These are phyloP conservation scores for Bathelium albidoporum DNA, from an alignment of 495 filamentous ascomycete genomes.

Conservation along the genomic window DNA sequence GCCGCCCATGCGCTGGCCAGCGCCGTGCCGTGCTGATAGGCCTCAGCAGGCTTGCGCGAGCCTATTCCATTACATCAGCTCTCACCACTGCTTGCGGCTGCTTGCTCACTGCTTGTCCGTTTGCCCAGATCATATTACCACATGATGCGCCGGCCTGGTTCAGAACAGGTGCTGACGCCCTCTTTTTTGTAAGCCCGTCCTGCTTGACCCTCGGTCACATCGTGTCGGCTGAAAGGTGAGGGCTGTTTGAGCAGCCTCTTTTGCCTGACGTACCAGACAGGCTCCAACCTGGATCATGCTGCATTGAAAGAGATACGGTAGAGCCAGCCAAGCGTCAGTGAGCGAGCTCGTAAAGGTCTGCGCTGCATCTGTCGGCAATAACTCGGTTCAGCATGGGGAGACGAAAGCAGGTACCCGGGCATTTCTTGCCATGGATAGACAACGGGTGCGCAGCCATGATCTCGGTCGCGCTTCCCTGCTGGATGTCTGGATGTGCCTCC, in stretches of 20 bases:
- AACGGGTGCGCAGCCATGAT: not conserved
- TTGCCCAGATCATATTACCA: not conserved
- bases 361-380: not conserved
- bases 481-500: too few species aligned
- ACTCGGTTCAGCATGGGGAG: not conserved
- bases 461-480: too few species aligned
- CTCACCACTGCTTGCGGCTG: not conserved
- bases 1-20: not conserved
- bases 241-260: not conserved
- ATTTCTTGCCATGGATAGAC: not conserved
- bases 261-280: not conserved
- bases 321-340: not conserved
- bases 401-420: slow-evolving; percentile 1
- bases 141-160: too few species aligned
- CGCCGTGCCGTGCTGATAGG: not conserved
- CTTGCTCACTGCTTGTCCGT: not conserved
- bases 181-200: not conserved
- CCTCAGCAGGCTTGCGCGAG: not conserved
- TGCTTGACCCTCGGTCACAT: not conserved
- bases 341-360: too few species aligned
- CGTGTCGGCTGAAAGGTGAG: not conserved
- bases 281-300: not conserved
- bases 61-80: slow-evolving; percentile 2
- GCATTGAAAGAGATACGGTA: too few species aligned
- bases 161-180: not conserved